A percentile compares a stretch with the other conserved stretches of the same genome.
These are phyloP conservation scores for Tephrocybe sp. DNA, from an alignment of 768 basidiomycete genomes.

Conservation along the genomic window DNA sequence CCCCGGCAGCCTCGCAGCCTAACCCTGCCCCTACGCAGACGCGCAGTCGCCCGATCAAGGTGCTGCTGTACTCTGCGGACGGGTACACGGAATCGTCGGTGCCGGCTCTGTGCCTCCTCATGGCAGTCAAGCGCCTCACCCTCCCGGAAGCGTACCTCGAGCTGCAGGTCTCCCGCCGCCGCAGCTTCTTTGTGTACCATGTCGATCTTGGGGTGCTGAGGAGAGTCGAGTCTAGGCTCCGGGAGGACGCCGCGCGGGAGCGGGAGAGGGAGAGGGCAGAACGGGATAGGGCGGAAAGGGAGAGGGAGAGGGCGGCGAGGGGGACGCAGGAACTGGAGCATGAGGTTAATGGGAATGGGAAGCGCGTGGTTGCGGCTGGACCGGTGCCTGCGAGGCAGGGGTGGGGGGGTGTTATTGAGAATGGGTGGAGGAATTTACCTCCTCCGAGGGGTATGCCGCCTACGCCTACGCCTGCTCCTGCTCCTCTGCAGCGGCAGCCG, in stretches of 20 bases:
- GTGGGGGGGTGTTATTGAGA: conserved; percentile 8
- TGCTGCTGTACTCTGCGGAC: conserved; percentile 81
- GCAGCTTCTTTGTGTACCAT: conserved; percentile 93
- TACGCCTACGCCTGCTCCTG: conserved; percentile 12
- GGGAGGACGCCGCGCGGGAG: conserved; percentile 42
- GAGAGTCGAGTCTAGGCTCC: conserved; percentile 58
- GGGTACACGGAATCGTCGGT: conserved; percentile 94
- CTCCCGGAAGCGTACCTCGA: conserved; percentile 93
- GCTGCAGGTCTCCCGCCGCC: conserved; percentile 75
- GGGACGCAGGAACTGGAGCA: conserved; percentile 7
- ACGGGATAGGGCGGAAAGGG: conserved; percentile 8
- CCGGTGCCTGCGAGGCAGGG: not conserved
- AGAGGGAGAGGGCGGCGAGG: conserved; percentile 7
- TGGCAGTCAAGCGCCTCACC: conserved; percentile 65
- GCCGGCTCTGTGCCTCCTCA: conserved; percentile 82
- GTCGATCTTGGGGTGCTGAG: conserved; percentile 73
- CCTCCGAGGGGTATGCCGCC: not conserved
- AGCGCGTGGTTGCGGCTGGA: conserved; percentile 17
- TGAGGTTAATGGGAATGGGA: conserved; percentile 30
- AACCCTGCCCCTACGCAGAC: conserved; percentile 20
- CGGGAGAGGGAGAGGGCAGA: conserved; percentile 31
- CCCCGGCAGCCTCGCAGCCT: conserved; percentile 23
- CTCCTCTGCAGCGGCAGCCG: not conserved
- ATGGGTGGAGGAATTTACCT: conserved; percentile 6
- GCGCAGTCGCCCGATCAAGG: conserved; percentile 64